Conservation (phyloP, 257 asterid species). For the Linderniella brevidens region DNA sequence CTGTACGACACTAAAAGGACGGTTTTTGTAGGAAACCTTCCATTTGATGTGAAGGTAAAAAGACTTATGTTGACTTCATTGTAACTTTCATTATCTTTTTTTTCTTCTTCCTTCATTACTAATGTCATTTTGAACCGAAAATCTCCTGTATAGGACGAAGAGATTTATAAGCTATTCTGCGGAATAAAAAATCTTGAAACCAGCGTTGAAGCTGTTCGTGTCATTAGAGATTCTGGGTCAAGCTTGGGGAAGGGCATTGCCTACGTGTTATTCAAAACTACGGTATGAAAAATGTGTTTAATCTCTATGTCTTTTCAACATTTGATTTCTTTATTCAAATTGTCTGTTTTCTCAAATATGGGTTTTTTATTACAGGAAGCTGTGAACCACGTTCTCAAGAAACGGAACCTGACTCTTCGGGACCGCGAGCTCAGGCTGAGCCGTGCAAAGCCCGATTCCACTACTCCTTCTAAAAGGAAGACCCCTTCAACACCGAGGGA, state of each 20-base stretch:
- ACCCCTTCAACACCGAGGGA: slow-evolving; percentile 10
- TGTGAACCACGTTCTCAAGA: slow-evolving; percentile 19
- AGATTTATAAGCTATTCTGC: slow-evolving; percentile 57
- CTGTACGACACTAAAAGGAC: slow-evolving; percentile 76
- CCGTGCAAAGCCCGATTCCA: slow-evolving; percentile 36
- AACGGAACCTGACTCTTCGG: slow-evolving; percentile 6
- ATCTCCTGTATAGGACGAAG: slow-evolving; percentile 51
- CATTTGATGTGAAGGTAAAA: slow-evolving; percentile 81
- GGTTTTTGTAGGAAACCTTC: slow-evolving; percentile 81
- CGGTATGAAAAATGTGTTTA: slow-evolving; percentile 23
- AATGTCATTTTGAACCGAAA: slow-evolving; percentile 2
- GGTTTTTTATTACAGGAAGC: slow-evolving; percentile 42
- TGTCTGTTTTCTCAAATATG: slow-evolving; percentile 1
- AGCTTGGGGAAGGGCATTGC: slow-evolving; percentile 93
- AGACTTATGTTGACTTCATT: slow-evolving; percentile 8
- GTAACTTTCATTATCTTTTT: slow-evolving; percentile 4
- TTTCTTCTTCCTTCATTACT: slow-evolving; percentile 5
- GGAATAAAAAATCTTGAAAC: slow-evolving; percentile 53
- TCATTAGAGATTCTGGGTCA: slow-evolving; percentile 82
- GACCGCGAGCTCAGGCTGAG: slow-evolving; percentile 45
- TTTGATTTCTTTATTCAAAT: neutral
- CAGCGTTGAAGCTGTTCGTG: slow-evolving; percentile 76
- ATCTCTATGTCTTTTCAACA: neutral
- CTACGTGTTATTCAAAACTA: slow-evolving; percentile 69
- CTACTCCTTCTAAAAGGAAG: slow-evolving; percentile 36